Evolutionary conservation across 2,329 filamentous ascomycete species (phyloP), one percentile per base, ranked within the genome.

Genomic region (Fusarium oxysporum): DNA sequence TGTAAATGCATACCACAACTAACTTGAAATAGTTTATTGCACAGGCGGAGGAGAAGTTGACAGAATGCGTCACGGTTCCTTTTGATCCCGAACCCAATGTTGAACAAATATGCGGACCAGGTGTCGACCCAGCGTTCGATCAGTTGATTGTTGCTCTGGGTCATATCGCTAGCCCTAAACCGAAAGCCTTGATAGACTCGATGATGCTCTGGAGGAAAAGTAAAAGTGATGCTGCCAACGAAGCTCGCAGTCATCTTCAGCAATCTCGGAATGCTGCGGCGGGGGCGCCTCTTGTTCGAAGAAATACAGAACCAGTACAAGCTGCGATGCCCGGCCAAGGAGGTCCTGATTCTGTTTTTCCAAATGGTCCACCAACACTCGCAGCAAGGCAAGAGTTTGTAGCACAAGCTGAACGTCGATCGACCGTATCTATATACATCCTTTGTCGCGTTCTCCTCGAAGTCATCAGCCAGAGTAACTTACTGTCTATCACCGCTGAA

Each of bases 191-290:
- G 57, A 98, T 99, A 78, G 96, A 99, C 82, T 95, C 94, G 25
- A 95, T 99, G 81, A 99, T 99, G 94, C 89, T 97, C 37, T 99
- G 96, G 96, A 91, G 96, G 62, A 98, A 98, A 82, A 93, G 91
- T 73, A 98, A 98, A 84, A 97, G 95, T 73, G 96, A 98, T 82
- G 91, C 92, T 28, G 95, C 95, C 33, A 92, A 90, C 75, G 89
- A 92, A 71, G 92, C 92, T 33, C 86, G 90, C 28, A 82, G 74
- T 48, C 86, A 90, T 76, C 82, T 91, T 28, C 88, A 90, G 73
- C 88, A 90, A 61, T 80, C 85, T 25, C 85, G 84, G 21, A 80
- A 80, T 38, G 81, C 80, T 45, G 76, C 80, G 9, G 83, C 82
- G 12, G 86, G 82, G 47, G 87, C 82, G 43, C 86, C 86, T 11